Percentiles rank a stretch among this genome's conserved stretches.
These are phyloP conservation scores for Cicer pinnatifidum DNA, from an alignment of 306 rosid species.

Conservation along the genomic window DNA sequence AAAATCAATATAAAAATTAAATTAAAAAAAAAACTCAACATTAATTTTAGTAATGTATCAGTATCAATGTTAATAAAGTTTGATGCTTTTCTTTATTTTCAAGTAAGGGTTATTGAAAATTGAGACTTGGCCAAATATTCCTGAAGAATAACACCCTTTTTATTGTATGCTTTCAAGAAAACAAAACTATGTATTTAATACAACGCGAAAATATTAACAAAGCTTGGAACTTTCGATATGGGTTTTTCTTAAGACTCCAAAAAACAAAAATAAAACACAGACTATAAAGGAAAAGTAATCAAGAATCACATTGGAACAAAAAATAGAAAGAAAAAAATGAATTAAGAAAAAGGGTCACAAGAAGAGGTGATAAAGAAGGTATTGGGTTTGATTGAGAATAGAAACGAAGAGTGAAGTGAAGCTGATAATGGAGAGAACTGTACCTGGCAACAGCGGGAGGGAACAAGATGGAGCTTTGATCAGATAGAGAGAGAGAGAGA, in stretches of 20 bases:
- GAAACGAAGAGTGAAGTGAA: slow-evolving; percentile 36
- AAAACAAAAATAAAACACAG: not conserved
- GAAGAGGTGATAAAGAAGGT: not conserved
- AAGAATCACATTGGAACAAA: not conserved
- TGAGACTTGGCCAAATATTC: slow-evolving; percentile 49
- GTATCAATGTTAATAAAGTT: slow-evolving; percentile 35
- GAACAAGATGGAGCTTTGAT: slow-evolving; percentile 52
- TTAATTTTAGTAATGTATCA: not conserved
- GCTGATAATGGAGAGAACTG: slow-evolving; percentile 36
- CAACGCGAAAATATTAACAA: slow-evolving; percentile 25
- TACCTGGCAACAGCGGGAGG: slow-evolving; percentile 52
- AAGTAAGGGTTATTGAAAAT: slow-evolving; percentile 55
- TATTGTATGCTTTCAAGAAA: not conserved
- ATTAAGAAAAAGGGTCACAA: not conserved
- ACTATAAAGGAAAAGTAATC: not conserved
- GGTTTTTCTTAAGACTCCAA: slow-evolving; percentile 13
- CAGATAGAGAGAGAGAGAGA: slow-evolving; percentile 46
- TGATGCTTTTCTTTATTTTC: slow-evolving; percentile 66
- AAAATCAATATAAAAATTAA: slow-evolving; percentile 20
- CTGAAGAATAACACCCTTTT: slow-evolving; percentile 39
- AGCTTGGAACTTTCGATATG: slow-evolving; percentile 40
- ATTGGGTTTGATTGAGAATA: not conserved
- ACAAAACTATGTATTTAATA: not conserved
- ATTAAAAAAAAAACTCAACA: not conserved
- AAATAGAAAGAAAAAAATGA: not conserved